Evolutionary conservation across 2,329 filamentous ascomycete genomes (phyloP).

Genomic region (Aspergillus fructus): DNA sequence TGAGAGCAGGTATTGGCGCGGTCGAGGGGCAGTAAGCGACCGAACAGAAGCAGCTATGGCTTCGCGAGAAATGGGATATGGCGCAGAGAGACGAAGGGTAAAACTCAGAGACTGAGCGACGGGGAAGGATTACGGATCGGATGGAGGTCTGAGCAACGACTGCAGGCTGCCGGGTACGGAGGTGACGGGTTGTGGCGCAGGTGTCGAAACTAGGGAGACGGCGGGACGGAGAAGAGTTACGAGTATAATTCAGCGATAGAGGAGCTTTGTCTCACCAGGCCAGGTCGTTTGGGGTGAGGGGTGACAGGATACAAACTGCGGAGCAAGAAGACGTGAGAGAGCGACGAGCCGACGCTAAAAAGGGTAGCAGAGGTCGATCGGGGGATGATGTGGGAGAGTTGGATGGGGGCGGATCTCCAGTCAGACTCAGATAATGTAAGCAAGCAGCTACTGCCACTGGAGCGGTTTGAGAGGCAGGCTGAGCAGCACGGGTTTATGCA

Average conservation of each 20-base stretch:
- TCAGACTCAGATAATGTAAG: slow-evolving; percentile 24
- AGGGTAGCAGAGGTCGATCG: slow-evolving; percentile 25
- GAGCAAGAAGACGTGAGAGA: slow-evolving; percentile 25
- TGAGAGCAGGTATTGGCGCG: slow-evolving; percentile 4
- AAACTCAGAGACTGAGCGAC: slow-evolving; percentile 12
- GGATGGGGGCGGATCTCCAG: slow-evolving; percentile 23
- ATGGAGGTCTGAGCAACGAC: slow-evolving; percentile 20
- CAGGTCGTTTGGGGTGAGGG: slow-evolving; percentile 20
- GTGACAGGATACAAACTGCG: slow-evolving; percentile 24
- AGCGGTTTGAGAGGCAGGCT: slow-evolving; percentile 6
- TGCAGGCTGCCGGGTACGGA: slow-evolving; percentile 22
- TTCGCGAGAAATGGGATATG: slow-evolving; percentile 13
- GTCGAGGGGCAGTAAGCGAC: slow-evolving; percentile 9
- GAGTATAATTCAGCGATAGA: slow-evolving; percentile 11
- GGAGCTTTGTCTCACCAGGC: slow-evolving; percentile 7
- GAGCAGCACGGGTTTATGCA: slow-evolving; percentile 10
- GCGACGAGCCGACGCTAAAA: slow-evolving; percentile 26
- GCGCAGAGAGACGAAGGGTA: slow-evolving; percentile 18
- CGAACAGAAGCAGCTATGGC: slow-evolving; percentile 12
- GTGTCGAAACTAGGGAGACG: slow-evolving; percentile 17
- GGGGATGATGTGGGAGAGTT: slow-evolving; percentile 25
- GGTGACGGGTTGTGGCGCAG: slow-evolving; percentile 22
- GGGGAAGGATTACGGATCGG: slow-evolving; percentile 15
- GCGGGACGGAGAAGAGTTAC: slow-evolving; percentile 8
- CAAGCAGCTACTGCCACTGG: slow-evolving; percentile 12